Evolutionary conservation across 345 rosid species (phyloP).

Genomic region (Populus pruinosa): DNA sequence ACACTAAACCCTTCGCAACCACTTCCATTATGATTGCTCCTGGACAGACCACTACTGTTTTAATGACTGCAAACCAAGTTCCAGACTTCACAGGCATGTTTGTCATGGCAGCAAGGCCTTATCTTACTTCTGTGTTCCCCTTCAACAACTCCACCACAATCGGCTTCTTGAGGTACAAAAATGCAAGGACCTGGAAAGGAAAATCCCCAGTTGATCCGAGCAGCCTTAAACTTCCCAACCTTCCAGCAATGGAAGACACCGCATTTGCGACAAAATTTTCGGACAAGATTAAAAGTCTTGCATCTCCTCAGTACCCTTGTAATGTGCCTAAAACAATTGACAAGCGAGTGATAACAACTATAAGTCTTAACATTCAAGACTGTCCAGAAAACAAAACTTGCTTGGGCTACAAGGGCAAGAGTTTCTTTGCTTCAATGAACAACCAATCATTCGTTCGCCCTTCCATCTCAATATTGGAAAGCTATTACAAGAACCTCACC

Average conservation of each 20-base stretch:
- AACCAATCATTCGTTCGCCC: not conserved
- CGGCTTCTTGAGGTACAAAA: not conserved
- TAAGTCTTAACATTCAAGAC: not conserved
- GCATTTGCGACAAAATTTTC: not conserved
- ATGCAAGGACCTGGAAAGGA: not conserved
- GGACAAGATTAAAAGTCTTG: not conserved
- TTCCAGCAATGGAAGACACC: not conserved
- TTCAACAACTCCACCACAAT: not conserved
- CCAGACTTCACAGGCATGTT: not conserved
- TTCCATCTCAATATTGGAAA: not conserved
- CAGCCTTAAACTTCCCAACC: not conserved
- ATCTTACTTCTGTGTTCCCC: not conserved
- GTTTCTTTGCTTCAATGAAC: not conserved
- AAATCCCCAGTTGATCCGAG: not conserved
- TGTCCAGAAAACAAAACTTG: not conserved
- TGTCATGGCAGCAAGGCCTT: not conserved
- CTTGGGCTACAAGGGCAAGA: not conserved
- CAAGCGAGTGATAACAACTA: not conserved
- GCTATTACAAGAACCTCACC: not conserved
- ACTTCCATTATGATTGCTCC: not conserved
- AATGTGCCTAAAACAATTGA: not conserved
- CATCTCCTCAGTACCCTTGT: not conserved
- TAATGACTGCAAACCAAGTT: not conserved
- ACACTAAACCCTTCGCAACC: not conserved
- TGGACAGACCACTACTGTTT: not conserved